These are phyloP conservation scores for Euptelea pleiosperma DNA, from an alignment of 164 flowering plant species.

Conservation along the genomic window DNA sequence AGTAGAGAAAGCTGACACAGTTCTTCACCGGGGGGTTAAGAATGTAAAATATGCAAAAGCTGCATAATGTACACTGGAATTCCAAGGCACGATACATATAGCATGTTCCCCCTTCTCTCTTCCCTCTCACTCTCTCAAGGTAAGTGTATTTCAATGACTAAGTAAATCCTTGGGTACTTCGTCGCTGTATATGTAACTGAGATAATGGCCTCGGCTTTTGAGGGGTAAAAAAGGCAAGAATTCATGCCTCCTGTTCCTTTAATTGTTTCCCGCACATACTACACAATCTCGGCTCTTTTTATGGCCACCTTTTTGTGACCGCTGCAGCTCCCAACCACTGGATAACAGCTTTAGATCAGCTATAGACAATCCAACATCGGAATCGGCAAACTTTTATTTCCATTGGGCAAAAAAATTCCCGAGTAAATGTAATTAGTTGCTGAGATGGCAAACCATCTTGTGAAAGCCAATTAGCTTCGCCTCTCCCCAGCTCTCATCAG, in stretches of 20 bases:
- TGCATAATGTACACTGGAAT: slow-evolving; percentile 2
- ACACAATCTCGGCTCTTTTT: slow-evolving; percentile 13
- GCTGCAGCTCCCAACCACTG: slow-evolving; percentile 9
- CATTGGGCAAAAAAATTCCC: slow-evolving; percentile 27
- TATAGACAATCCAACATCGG: slow-evolving; percentile 5
- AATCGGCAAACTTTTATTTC: slow-evolving; percentile 21
- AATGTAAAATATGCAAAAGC: not conserved
- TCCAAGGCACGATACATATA: too few relatives aligned
- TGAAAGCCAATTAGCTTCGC: slow-evolving; percentile 16
- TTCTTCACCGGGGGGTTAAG: not conserved
- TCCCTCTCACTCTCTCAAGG: too few relatives aligned
- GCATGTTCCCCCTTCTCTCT: too few relatives aligned
- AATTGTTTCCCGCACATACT: slow-evolving; percentile 17
- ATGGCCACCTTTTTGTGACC: slow-evolving; percentile 16
- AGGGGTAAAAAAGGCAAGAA: slow-evolving; percentile 26
- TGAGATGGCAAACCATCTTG: slow-evolving; percentile 11
- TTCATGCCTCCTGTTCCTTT: slow-evolving; percentile 14
- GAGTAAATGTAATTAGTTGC: slow-evolving; percentile 17
- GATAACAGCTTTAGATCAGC: slow-evolving; percentile 11
- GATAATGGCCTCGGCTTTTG: slow-evolving; percentile 22
- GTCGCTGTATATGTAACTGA: slow-evolving; percentile 27
- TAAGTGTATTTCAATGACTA: too few relatives aligned
- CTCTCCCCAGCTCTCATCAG: slow-evolving; percentile 11
- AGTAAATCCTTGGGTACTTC: slow-evolving; percentile 16
- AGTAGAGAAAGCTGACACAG: not conserved